Evolutionary conservation across 2,329 filamentous ascomycete genomes (phyloP).

Genomic region (Geosmithia morbida): DNA sequence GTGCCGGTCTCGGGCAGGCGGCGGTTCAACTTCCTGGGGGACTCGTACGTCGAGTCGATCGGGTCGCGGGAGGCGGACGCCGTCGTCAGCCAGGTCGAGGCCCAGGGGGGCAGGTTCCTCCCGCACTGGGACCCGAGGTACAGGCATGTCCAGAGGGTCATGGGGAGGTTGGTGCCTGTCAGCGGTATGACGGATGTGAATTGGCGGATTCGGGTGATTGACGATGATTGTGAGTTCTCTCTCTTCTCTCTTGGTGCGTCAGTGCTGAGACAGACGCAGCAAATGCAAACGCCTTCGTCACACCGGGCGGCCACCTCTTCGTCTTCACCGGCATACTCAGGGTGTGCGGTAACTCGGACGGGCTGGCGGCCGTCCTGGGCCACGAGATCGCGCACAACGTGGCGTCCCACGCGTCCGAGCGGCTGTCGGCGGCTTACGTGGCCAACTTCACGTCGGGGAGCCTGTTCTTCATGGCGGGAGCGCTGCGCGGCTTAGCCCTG

Average conservation of each 20-base stretch:
- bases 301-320: slow-evolving; percentile 69
- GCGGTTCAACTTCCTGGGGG: slow-evolving; percentile 56
- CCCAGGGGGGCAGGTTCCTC: slow-evolving; percentile 39
- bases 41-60: slow-evolving; percentile 35
- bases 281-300: slow-evolving; percentile 60
- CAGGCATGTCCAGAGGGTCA: slow-evolving; percentile 44
- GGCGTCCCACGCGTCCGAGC: slow-evolving; percentile 53
- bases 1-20: slow-evolving; percentile 59
- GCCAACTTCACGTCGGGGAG: slow-evolving; percentile 34
- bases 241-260: not conserved
- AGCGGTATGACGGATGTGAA: slow-evolving; percentile 41
- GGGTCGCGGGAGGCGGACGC: slow-evolving; percentile 10
- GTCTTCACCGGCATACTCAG: slow-evolving; percentile 60
- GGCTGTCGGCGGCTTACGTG: slow-evolving; percentile 37
- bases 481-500: slow-evolving; percentile 22
- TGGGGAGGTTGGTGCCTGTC: slow-evolving; percentile 52
- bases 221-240: slow-evolving; percentile 33
- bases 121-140: slow-evolving; percentile 43
- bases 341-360: slow-evolving; percentile 52
- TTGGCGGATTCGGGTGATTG: slow-evolving; percentile 65
- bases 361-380: slow-evolving; percentile 59
- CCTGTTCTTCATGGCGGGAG: slow-evolving; percentile 30
- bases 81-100: slow-evolving; percentile 37
- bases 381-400: slow-evolving; percentile 72
- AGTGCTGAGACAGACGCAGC: slow-evolving; percentile 9